Percentiles rank a stretch among this genome's conserved stretches.
Conservation (phyloP, 2,329 filamentous ascomycete genomes). For the Talaromyces islandicus region DNA sequence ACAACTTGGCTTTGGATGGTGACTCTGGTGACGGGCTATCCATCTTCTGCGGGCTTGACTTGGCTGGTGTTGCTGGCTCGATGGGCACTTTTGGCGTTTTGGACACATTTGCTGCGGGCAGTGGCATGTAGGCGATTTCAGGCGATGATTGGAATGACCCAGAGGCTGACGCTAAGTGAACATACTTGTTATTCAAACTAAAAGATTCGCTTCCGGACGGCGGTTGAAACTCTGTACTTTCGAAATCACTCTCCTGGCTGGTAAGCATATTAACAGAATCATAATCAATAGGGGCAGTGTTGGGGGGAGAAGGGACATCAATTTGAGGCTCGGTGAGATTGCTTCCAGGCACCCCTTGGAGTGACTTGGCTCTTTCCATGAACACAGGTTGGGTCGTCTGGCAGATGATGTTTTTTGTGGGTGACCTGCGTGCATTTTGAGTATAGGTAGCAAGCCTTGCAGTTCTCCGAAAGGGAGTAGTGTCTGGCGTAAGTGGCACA, state of each 20-base stretch:
- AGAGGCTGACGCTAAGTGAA: conserved; percentile 36
- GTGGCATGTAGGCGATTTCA: conserved; percentile 43
- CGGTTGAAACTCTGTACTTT: conserved; percentile 20
- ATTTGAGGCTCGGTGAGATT: conserved; percentile 32
- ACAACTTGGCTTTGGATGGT: conserved; percentile 31
- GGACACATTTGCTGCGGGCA: conserved; percentile 17
- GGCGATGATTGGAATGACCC: conserved; percentile 50
- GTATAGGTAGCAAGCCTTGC: conserved; percentile 32
- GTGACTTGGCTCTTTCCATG: conserved; percentile 42
- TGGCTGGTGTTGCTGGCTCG: conserved; percentile 20
- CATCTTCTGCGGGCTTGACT: conserved; percentile 16
- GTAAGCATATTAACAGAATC: conserved; percentile 47
- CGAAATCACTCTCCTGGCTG: conserved; percentile 40
- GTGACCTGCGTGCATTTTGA: conserved; percentile 34
- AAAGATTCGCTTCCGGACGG: conserved; percentile 36
- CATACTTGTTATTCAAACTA: conserved; percentile 10
- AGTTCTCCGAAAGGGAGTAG: conserved; percentile 50
- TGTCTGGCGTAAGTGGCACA: conserved; percentile 62
- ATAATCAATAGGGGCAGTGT: conserved; percentile 43
- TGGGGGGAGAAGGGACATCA: conserved; percentile 52
- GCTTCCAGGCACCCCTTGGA: conserved; percentile 38
- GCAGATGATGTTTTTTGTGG: conserved; percentile 31
- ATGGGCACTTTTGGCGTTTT: conserved; percentile 26
- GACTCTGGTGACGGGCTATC: conserved; percentile 16
- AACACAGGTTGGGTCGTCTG: conserved; percentile 28